A percentile compares a stretch with the other conserved stretches of the same genome.
Conservation (phyloP, 2,329 filamentous ascomycete genomes). For the Colletotrichum sp. region DNA sequence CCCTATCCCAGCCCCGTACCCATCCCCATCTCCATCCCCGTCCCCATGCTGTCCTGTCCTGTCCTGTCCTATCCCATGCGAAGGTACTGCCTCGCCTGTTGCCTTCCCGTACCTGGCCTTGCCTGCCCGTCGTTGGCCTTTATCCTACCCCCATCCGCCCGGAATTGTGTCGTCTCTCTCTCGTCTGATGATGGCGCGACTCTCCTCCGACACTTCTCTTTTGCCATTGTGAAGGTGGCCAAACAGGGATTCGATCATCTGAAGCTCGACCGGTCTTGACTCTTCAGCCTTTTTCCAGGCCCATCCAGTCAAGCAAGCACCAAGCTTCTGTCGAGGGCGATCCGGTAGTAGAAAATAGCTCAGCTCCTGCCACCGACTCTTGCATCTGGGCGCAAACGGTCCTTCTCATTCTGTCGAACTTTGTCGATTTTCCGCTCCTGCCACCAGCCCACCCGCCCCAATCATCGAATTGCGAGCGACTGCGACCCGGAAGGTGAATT, state of each 20-base stretch:
- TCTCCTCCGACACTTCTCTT: neutral
- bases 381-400: neutral
- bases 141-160: constrained; percentile 5
- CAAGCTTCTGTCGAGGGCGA: neutral
- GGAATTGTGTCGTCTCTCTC: constrained; percentile 4
- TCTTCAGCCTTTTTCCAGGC: neutral
- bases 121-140: neutral
- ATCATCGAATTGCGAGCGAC: neutral
- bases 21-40: neutral
- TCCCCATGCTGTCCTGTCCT: neutral
- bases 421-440: neutral
- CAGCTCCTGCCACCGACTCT: neutral
- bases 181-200: constrained; percentile 15
- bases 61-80: neutral
- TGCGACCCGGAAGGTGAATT: neutral
- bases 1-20: neutral
- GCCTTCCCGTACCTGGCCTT: neutral
- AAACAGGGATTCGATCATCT: constrained; percentile 1
- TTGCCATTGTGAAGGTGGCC: neutral
- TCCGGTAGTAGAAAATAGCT: neutral
- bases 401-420: neutral
- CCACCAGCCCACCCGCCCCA: neutral
- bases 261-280: neutral
- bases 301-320: neutral
- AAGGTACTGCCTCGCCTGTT: neutral